Evolutionary conservation across 169 alveolate genomes (phyloP).

Genomic region (Cryptosporidium baileyi): DNA sequence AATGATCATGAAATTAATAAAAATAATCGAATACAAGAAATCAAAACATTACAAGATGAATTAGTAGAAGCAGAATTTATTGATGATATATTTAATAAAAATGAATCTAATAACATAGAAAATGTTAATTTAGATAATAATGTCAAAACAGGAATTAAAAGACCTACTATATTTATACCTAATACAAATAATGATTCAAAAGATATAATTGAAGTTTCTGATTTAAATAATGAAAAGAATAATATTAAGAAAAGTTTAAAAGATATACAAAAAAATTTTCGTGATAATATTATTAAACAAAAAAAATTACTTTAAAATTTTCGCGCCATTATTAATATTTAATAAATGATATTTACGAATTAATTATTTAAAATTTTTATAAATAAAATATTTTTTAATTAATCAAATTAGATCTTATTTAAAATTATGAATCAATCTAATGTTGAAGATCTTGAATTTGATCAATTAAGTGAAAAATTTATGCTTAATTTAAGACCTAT

Average conservation of each 20-base stretch:
- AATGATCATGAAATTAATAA: neutral
- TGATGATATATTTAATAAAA: slow-evolving; percentile 12
- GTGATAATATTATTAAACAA: slow-evolving; percentile 45
- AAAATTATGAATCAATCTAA: too few species aligned
- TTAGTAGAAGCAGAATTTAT: slow-evolving; percentile 65
- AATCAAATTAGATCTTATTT: too few species aligned
- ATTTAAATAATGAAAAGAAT: neutral
- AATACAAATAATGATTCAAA: neutral
- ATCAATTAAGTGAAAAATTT: slow-evolving; percentile 18
- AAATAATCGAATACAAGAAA: neutral
- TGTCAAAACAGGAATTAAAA: slow-evolving; percentile 36
- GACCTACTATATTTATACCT: slow-evolving; percentile 55
- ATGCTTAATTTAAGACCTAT: slow-evolving; percentile 21
- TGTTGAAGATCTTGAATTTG: too few species aligned
- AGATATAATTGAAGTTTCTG: neutral
- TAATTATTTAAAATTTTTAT: too few species aligned
- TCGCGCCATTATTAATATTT: neutral
- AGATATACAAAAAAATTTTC: slow-evolving; percentile 34
- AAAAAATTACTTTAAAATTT: neutral
- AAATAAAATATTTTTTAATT: too few species aligned
- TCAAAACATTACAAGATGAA: slow-evolving; percentile 57
- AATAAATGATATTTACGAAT: neutral
- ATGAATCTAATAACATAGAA: neutral
- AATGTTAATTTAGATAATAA: neutral
- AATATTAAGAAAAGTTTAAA: slow-evolving; percentile 18